Base-by-base conservation (phyloP, 352 stramenopile genomes). In the Globisporangium nagaii region DNA sequence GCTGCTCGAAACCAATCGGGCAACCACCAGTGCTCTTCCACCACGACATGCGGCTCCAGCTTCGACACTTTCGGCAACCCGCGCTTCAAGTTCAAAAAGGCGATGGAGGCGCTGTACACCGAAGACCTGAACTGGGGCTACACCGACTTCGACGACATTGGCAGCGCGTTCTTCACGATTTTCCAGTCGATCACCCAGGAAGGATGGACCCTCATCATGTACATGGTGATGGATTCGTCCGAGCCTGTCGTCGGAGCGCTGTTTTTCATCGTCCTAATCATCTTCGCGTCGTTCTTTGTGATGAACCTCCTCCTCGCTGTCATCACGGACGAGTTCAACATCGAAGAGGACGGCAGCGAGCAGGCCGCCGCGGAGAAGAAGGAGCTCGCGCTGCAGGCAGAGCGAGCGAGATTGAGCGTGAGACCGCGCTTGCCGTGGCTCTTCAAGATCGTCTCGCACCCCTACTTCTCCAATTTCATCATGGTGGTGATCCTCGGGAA, bases 141-240 rank as follows among this genome's bases (percentile, higher is more conserved):
- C 35, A 96, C 90, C 1, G 92, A 68, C n/a, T 98, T 98, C 65
- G 93, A 98, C 70, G 86, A 96, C 55, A 91, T 98, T 34, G 68
- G 69, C 1, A 75, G 52, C 12, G 83, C 92, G 2, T 96, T 97
- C 36, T 73, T 98, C 30, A 96, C 89, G 5, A 96, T 97, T 36
- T 97, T 98, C 59, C 92, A 98, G 63, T 72, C 84, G 0, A 88
- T 98, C 43, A 98, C 93, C 3, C 66, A 96, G 41, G 94, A 98
- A 73, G 95, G 95, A 0, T 98, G 95, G 95, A 95, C 79, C 1
- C 41, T 65, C 32, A 88, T 98, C 50, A 97, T 98, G 84, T 95
- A 97, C 65, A 90, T 91, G 70, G 73, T 91, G 19, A 74, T 86
- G 71, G 62, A 84, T 48, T 70, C 74, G 13, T 76, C 74, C 8